A percentile compares a stretch with the other conserved stretches of the same genome.
Conservation (phyloP, 495 filamentous ascomycete genomes). For the Podospora sp. region DNA sequence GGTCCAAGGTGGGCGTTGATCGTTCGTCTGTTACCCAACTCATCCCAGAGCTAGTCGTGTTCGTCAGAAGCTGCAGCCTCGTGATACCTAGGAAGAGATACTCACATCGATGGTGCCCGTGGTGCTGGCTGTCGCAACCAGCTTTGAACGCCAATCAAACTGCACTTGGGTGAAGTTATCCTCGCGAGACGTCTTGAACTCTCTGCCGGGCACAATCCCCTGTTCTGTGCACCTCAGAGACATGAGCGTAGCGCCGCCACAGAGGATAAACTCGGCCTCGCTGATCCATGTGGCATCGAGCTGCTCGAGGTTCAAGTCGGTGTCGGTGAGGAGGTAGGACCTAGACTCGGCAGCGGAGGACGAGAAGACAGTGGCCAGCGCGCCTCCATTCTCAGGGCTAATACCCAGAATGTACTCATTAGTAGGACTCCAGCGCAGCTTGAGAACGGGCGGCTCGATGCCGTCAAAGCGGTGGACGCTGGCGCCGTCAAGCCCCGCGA, state of each 20-base stretch:
- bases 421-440: constrained; percentile 63
- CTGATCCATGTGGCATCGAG: constrained; percentile 65
- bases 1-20: constrained; percentile 54
- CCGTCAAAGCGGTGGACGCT: constrained; percentile 48
- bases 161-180: constrained; percentile 50
- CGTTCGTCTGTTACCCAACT: constrained; percentile 43
- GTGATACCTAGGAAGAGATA: not conserved
- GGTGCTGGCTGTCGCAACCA: constrained; percentile 54
- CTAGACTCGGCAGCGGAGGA: constrained; percentile 41
- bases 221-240: constrained; percentile 41
- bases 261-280: constrained; percentile 59
- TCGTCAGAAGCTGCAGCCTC: constrained; percentile 7
- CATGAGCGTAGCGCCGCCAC: constrained; percentile 57
- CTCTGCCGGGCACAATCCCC: constrained; percentile 41
- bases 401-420: constrained; percentile 57
- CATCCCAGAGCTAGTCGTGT: constrained; percentile 53
- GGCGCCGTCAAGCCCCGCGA: constrained; percentile 66
- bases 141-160: constrained; percentile 48
- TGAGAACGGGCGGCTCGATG: constrained; percentile 56
- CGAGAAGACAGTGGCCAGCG: constrained; percentile 55
- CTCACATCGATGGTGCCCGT: constrained; percentile 57
- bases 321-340: constrained; percentile 44
- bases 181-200: constrained; percentile 46
- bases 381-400: constrained; percentile 53
- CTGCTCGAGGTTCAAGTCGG: constrained; percentile 47